phyloP scores from a whole-genome alignment of 2,329 filamentous ascomycete species.

The Cladorrhinum sp. region DNA sequence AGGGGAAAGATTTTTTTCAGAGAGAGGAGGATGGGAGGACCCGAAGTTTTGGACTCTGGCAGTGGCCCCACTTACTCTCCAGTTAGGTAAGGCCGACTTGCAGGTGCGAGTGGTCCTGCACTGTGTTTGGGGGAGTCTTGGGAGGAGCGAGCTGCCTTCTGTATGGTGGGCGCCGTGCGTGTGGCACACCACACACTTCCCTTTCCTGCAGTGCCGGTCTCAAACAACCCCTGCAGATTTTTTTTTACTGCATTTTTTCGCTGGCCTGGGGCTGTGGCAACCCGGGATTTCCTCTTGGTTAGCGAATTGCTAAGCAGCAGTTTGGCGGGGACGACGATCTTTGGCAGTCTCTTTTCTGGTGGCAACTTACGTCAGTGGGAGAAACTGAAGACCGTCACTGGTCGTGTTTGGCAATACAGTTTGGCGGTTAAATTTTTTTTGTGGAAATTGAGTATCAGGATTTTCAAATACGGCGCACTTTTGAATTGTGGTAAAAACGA shows the following conservation, averaged over 20 bases:
- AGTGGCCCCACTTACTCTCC: conserved; percentile 20
- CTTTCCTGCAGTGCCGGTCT: neutral
- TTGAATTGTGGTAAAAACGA: too few relatives aligned
- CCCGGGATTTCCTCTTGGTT: conserved; percentile 2
- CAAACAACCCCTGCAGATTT: neutral
- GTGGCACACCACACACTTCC: neutral
- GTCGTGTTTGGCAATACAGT: conserved; percentile 6
- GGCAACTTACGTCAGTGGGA: conserved; percentile 7
- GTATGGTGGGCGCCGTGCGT: neutral
- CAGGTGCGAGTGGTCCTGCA: neutral
- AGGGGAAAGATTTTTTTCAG: conserved; percentile 26
- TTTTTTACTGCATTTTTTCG: neutral
- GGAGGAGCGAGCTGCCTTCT: neutral
- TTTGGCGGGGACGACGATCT: conserved; percentile 3
- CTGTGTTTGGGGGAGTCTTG: neutral
- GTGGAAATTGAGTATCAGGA: neutral
- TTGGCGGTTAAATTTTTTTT: conserved; percentile 5
- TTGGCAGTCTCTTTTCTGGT: neutral
- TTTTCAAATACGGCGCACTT: neutral
- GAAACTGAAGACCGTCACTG: conserved; percentile 11
- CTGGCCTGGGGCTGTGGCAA: neutral
- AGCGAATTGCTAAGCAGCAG: conserved; percentile 7
- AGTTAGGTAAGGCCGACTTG: conserved; percentile 19
- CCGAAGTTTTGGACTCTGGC: conserved; percentile 24
- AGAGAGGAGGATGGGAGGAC: conserved; percentile 15